Percentiles rank a stretch among this genome's conserved stretches.
Evolutionary conservation across 2,329 filamentous ascomycete genomes (phyloP).

Genomic region (Trichophyton rubrum): DNA sequence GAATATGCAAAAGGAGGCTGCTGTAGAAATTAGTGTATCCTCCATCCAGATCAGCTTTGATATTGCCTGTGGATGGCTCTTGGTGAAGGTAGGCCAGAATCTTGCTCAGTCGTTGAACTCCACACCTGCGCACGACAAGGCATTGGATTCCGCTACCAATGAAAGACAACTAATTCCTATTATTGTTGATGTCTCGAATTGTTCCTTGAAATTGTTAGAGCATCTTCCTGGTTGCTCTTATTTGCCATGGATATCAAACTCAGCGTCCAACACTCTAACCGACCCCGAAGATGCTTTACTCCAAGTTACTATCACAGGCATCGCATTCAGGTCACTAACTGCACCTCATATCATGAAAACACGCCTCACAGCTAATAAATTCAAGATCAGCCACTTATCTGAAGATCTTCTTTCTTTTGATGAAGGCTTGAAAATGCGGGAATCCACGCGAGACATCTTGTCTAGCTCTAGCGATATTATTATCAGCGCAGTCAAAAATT

Average conservation of each 20-base stretch:
- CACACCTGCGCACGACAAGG: slow-evolving; percentile 5
- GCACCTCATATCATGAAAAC: slow-evolving; percentile 18
- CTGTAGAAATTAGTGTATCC: slow-evolving; percentile 23
- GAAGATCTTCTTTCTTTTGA: slow-evolving; percentile 43
- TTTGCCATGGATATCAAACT: neutral
- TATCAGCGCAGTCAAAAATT: slow-evolving; percentile 24
- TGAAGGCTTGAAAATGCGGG: slow-evolving; percentile 34
- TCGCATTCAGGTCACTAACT: slow-evolving; percentile 18
- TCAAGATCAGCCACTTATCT: slow-evolving; percentile 37
- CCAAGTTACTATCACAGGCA: slow-evolving; percentile 19
- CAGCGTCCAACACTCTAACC: neutral
- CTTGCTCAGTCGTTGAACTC: slow-evolving; percentile 13
- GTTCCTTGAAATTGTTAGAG: slow-evolving; percentile 22
- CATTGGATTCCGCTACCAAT: neutral
- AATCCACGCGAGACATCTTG: slow-evolving; percentile 32
- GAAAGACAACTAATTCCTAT: slow-evolving; percentile 12
- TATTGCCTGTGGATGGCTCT: slow-evolving; percentile 31
- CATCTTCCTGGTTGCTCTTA: slow-evolving; percentile 23
- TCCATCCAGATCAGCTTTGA: slow-evolving; percentile 25
- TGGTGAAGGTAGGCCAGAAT: slow-evolving; percentile 27
- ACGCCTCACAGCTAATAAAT: slow-evolving; percentile 28
- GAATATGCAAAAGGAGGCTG: slow-evolving; percentile 7
- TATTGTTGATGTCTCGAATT: slow-evolving; percentile 12
- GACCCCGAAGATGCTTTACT: slow-evolving; percentile 24
- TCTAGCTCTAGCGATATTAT: slow-evolving; percentile 29